Base-by-base conservation (phyloP, 2,329 filamentous ascomycete species). In the Thielaviopsis populi region DNA sequence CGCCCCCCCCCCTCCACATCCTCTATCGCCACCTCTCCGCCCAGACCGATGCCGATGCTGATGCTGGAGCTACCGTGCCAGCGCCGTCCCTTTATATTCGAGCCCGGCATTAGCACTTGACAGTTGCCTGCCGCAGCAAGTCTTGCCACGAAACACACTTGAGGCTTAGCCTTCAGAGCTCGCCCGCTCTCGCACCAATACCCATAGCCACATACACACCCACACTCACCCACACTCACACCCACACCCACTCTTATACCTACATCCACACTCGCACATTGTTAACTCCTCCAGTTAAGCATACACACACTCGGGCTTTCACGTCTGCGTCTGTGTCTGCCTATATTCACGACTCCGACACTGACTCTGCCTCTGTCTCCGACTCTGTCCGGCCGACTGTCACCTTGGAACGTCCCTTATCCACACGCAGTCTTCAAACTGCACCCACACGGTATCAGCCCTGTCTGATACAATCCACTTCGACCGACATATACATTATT, bases 61-160 rank as follows among this genome's bases (percentile, higher is more conserved):
- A 64, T 64, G 64, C 64, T 63, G 61, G 64, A 66, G 43, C 41
- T 63, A 30, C 61, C 61, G 54, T 59, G 41, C 62, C 65, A 64
- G 65, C 65, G 62, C 54, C 62, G 53, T 48, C 62, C 50, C 42
- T 64, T 61, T 53, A 62, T 62, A 53, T 43, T 62, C 33, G 62
- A 66, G 59, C 65, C 65, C 59, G 65, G 65, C 46, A 59, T 41
- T 59, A 40, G 59, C 46, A 66, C 65, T 62, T 66, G 65, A 66
- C 63, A 62, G 61, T 56, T 37, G 30, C 10, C 27, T 33, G 24
- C 30, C 27, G 30, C 22, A 33, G 30, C 22, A 33, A 37, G 53
- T 22, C 53, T 6, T n/a, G 53, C 27, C 30, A 56, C 53, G 7
- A 33, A 33, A 33, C 4, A 30, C 19, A 11, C 53, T 27, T 33